phyloP scores from a whole-genome alignment of 805 yeast genomes.

The Jamesozyma piceae region DNA sequence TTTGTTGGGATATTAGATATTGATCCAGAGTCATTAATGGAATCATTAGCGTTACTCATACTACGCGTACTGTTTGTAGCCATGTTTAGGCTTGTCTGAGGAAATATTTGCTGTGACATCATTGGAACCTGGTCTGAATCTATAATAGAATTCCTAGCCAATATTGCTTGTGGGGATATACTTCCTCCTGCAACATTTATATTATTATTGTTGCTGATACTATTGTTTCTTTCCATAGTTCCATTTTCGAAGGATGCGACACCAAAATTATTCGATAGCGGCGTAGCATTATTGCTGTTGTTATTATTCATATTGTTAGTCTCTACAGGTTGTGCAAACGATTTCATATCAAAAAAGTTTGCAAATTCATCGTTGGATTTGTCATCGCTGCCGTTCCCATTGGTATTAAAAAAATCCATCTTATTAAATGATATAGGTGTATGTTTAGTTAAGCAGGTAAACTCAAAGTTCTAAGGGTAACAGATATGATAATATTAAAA shows the following conservation, averaged over 20 bases:
- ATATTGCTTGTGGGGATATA: slow-evolving; percentile 29
- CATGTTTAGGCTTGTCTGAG: slow-evolving; percentile 9
- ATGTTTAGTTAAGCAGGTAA: too few relatives aligned
- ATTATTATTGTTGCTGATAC: background rate
- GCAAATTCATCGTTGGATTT: slow-evolving; percentile 7
- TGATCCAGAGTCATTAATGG: background rate
- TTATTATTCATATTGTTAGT: background rate
- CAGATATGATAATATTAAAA: too few relatives aligned
- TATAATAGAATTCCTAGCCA: slow-evolving; percentile 21
- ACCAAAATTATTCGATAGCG: background rate
- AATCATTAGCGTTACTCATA: background rate
- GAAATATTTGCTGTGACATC: slow-evolving; percentile 21
- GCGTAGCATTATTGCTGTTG: background rate
- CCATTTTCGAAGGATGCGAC: slow-evolving; percentile 20
- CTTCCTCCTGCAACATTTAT: slow-evolving; percentile 2
- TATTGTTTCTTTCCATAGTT: background rate
- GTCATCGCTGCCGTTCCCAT: slow-evolving; percentile 1
- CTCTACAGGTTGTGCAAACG: slow-evolving; percentile 1
- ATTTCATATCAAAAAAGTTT: slow-evolving; percentile 6
- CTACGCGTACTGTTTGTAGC: background rate
- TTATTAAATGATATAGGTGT: too few relatives aligned
- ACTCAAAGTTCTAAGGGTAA: too few relatives aligned
- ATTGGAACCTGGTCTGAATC: slow-evolving; percentile 19
- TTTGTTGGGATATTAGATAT: background rate
- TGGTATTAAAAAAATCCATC: slow-evolving; percentile 10